Base-by-base conservation (phyloP, 2,329 filamentous ascomycete species). In the Pseudogymnoascus sp. region DNA sequence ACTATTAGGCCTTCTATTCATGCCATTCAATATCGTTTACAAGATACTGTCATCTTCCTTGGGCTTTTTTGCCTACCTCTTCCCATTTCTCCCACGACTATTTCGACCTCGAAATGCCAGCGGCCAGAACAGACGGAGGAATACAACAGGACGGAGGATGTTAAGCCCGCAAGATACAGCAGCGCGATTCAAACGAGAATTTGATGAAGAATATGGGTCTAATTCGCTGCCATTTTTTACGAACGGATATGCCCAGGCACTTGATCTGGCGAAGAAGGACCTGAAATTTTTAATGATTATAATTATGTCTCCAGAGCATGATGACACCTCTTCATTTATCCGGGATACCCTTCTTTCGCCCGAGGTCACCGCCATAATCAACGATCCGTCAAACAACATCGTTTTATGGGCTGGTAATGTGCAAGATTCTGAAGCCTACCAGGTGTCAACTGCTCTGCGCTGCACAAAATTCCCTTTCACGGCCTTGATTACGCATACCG, bases 381-480 rank as follows among this genome's bases (percentile, higher is more conserved):
- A 86, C 67, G 84, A 93, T 65, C 84, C 89, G 0, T 76, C 81
- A 35, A 92, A 92, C 75, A 89, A 93, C 72, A 84, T 97, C 31
- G 79, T 98, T 37, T 76, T 99, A 2, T 99, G 95, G 95, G 91
- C 89, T 41, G 95, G 95, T 56, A 96, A 92, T 69, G 89, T 98
- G 0, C 85, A 92, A 66, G 95, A 99, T 73, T 89, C 91, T 2
- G 95, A 99, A 77, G 91, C 93, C 4, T 98, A 96, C 75, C 92
- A 97, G 74, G 91, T 97, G 41, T 87, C 92, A n/a, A 83, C 85
- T 11, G 91, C 93, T 53, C 85, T 98, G 66, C 88, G 88, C 69
- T 95, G 90, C 75, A 96, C 91, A 64, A 96, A 96, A 73, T 97
- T 95, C 71, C 95, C 95, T 8, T 98, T 96, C 73, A 87, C 89